Percentiles rank a stretch among this genome's conserved stretches.
These are phyloP conservation scores for Cyathus striatus DNA, from an alignment of 768 basidiomycete species.

Conservation along the genomic window DNA sequence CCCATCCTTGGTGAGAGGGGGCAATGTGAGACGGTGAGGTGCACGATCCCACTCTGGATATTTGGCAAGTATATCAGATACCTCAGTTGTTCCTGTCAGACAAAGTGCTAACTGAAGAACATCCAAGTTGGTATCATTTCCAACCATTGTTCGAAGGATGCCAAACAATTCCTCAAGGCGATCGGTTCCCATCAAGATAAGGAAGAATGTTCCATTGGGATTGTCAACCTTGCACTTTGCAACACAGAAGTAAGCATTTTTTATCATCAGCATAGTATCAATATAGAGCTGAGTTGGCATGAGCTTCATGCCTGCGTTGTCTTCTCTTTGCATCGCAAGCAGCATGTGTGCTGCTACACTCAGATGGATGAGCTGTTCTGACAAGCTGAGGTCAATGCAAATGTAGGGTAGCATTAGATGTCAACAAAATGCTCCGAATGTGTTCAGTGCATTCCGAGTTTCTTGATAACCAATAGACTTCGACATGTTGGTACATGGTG, in stretches of 20 bases:
- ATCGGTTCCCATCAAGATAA: slow-evolving; percentile 33
- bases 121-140: slow-evolving; percentile 22
- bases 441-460: too few relatives aligned
- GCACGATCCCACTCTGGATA: slow-evolving; percentile 33
- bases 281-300: slow-evolving; percentile 21
- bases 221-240: slow-evolving; percentile 25
- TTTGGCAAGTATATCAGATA: slow-evolving; percentile 25
- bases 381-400: slow-evolving; percentile 16
- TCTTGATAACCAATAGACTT: too few relatives aligned
- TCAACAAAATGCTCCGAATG: slow-evolving; percentile 10
- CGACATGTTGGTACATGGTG: too few relatives aligned
- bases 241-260: slow-evolving; percentile 21
- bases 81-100: slow-evolving; percentile 23
- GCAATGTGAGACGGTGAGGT: slow-evolving; percentile 27
- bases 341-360: slow-evolving; percentile 19
- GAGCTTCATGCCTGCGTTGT: slow-evolving; percentile 11
- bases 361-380: slow-evolving; percentile 20
- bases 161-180: slow-evolving; percentile 29
- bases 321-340: slow-evolving; percentile 10
- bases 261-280: slow-evolving; percentile 22
- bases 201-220: slow-evolving; percentile 22
- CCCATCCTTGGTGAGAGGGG: slow-evolving; percentile 15
- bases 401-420: slow-evolving; percentile 21
- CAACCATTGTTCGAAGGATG: slow-evolving; percentile 26
- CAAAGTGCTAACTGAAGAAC: slow-evolving; percentile 19